Evolutionary conservation across 306 rosid genomes (phyloP).

Genomic region (Fragaria nilgerrensis): DNA sequence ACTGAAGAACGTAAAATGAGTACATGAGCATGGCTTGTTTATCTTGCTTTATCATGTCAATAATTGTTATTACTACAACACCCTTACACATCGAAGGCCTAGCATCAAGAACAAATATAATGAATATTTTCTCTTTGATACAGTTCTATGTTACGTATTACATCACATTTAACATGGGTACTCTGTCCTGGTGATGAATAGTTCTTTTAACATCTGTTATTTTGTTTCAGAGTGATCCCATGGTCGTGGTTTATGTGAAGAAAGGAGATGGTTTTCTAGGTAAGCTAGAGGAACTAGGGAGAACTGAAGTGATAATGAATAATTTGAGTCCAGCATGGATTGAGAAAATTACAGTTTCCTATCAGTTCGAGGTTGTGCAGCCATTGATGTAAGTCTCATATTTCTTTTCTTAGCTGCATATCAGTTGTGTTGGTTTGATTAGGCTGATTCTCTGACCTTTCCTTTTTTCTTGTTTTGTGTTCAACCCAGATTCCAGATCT

Average conservation of each 20-base stretch:
- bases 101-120: background rate
- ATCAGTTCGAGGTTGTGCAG: conserved; percentile 80
- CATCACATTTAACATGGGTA: background rate
- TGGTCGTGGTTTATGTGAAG: conserved; percentile 55
- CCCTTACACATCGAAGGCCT: background rate
- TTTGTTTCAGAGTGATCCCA: conserved; percentile 71
- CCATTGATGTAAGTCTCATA: conserved; percentile 54
- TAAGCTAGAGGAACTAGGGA: conserved; percentile 66
- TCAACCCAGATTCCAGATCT: conserved; percentile 61
- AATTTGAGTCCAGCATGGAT: conserved; percentile 74
- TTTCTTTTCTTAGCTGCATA: background rate
- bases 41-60: background rate
- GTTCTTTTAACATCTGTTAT: background rate
- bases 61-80: background rate
- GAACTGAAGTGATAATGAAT: conserved; percentile 80
- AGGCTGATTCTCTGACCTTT: background rate
- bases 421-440: background rate
- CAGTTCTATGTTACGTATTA: background rate
- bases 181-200: background rate
- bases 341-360: conserved; percentile 57
- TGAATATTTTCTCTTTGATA: background rate
- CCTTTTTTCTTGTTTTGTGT: conserved; percentile 16
- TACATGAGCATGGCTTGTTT: background rate
- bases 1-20: background rate
- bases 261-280: conserved; percentile 39